Evolutionary conservation across 2,329 filamentous ascomycete genomes (phyloP).

Genomic region (Botrytis porri): DNA sequence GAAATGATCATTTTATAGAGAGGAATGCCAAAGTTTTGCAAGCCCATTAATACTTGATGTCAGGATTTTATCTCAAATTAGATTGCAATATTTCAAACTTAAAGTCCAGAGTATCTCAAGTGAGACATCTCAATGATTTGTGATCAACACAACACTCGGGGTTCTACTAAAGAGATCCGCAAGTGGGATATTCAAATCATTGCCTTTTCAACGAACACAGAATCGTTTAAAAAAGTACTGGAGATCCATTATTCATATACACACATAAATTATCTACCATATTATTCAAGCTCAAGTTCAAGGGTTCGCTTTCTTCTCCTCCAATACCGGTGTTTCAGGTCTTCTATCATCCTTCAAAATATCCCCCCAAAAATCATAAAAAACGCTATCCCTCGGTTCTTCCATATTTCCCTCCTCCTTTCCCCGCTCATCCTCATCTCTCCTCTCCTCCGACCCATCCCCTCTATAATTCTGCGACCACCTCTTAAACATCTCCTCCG

Average conservation of each 20-base stretch:
- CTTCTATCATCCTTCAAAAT: not conserved
- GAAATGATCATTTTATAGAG: not conserved
- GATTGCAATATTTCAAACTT: not conserved
- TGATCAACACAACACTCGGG: not conserved
- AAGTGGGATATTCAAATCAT: constrained; percentile 5
- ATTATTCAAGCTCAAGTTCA: not conserved
- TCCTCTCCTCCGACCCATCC: not conserved
- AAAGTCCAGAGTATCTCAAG: not conserved
- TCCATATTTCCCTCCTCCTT: not conserved
- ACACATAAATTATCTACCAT: not conserved
- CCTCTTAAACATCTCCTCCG: constrained; percentile 3
- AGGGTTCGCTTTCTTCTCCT: not conserved
- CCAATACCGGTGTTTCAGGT: not conserved
- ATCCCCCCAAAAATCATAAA: constrained; percentile 11
- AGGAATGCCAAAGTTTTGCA: constrained; percentile 1
- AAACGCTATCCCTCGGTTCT: not conserved
- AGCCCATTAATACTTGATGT: not conserved
- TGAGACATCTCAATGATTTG: not conserved
- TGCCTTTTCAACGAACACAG: too few species aligned
- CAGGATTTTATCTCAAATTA: not conserved
- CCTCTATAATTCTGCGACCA: constrained; percentile 11
- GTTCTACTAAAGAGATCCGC: not conserved
- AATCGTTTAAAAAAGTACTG: not conserved
- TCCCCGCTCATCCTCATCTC: not conserved
- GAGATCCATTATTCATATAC: not conserved